Base-by-base conservation (phyloP, 139 green algal genomes). In the Tetraselmis striata region DNA sequence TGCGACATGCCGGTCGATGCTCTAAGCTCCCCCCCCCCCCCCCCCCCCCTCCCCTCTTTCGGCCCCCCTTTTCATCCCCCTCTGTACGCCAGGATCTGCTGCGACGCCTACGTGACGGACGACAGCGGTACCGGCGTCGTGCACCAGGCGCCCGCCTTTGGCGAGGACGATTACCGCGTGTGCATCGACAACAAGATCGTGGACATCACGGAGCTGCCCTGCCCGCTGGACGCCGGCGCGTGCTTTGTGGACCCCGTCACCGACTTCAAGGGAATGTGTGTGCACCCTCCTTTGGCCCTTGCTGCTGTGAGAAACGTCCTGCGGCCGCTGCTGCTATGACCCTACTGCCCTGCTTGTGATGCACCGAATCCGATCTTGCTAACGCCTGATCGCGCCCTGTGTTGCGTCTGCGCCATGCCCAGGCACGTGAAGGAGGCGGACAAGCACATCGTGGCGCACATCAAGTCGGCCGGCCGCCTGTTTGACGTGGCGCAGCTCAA, bases 111-210 rank as follows among this genome's bases (percentile, higher is more conserved):
- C 88, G 97, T 99, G 0, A 99, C 95, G 1, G 89, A 93, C 59
- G 96, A 99, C 88, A 94, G 87, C 79, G 97, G 97, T 75, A 98
- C 95, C 23, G 96, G 96, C 29, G 86, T 99, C 0, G 97, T 99
- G 75, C 97, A 99, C 89, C 82, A 90, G 89, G 95, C 97, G 1
- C 97, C 97, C 18, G 95, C 94, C 0, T 99, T 98, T 90, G 97
- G 96, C 74, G 97, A 99, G 89, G 97, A 99, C 83, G 97, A 99
- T 85, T 96, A 95, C 88, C 92, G 97, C 22, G 95, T 99, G 58
- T 98, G 97, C 90, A 81, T 98, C 32, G 90, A 89, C 0, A n/a
- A 94, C 78, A 90, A 82, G 2, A 86, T 93, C 30, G 92, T 98
- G 23, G 78, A 80, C 31, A 95, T 95, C 85, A 95, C 92, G 1